Evolutionary conservation across 2,329 filamentous ascomycete species (phyloP), one percentile per base, ranked within the genome.

Genomic region (Aciculosporium take): DNA sequence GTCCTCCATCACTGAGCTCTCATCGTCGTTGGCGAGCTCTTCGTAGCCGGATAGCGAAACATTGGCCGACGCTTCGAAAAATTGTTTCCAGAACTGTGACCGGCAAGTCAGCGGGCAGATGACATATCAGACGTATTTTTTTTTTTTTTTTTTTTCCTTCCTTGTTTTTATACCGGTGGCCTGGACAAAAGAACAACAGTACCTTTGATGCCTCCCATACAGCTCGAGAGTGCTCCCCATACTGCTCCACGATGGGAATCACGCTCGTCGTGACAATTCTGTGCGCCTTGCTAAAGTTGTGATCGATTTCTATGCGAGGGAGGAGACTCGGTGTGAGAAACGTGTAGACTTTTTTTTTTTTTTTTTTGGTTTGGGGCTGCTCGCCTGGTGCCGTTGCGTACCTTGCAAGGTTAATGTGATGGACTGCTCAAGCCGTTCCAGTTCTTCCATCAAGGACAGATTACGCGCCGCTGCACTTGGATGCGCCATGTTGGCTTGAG

Each of bases 161-260:
- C 27, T 29, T 29, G 27, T 13, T 10, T 29, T n/a, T 29, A 12
- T 10, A 29, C 10, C 12, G 10, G 12, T 5, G 10, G 27, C 32
- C 18, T 7, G 10, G 9, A 21, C 6, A 18, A 23, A 3, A 7
- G 12, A 20, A 3, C 3, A 17, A 25, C 17, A 25, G 15, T 43
- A 89, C 86, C 76, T 94, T 94, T 41, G 89, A 94, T 18, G 88
- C 87, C 53, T 96, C 88, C 91, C 91, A 98, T 2, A 98, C 89
- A 37, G 87, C 79, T 48, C 81, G 81, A 2, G 91, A 96, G 56
- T 96, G 84, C 50, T 94, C 86, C 35, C 85, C 85, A 63, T 98
- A 98, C 56, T 94, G 82, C 58, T 96, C 89, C 17, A 98, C 87
- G 1, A 95, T 74, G 1, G 91, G 91, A 3, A 98, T 65, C 42